Percentiles rank a stretch among this genome's conserved stretches.
Evolutionary conservation across 2,329 filamentous ascomycete species (phyloP).

Genomic region (Stagonosporopsis rhizophila): DNA sequence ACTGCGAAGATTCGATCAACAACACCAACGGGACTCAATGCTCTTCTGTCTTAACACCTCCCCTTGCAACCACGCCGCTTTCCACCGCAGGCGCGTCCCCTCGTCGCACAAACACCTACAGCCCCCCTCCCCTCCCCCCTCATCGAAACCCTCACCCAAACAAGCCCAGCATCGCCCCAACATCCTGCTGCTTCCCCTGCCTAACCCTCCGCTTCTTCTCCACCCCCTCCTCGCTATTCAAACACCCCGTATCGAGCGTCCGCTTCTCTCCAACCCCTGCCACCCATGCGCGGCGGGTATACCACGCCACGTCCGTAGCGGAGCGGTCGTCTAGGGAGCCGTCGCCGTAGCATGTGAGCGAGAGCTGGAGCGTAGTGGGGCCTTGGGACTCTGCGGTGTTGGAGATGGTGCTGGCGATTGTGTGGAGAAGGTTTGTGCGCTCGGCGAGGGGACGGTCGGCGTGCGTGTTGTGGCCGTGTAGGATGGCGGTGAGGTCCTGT

Average conservation of each 20-base stretch:
- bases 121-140: too few relatives aligned
- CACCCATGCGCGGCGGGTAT: not conserved
- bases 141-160: slow-evolving; percentile 23
- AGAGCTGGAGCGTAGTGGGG: not conserved
- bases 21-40: too few relatives aligned
- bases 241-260: not conserved
- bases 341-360: not conserved
- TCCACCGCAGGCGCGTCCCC: too few relatives aligned
- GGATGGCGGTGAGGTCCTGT: not conserved
- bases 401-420: not conserved
- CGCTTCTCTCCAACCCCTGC: not conserved
- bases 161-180: slow-evolving; percentile 20
- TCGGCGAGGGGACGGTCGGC: not conserved
- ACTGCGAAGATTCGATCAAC: too few relatives aligned
- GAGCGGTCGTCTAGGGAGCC: not conserved
- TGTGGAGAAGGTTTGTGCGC: not conserved
- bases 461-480: not conserved
- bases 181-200: slow-evolving; percentile 20
- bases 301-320: not conserved
- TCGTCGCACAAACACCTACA: too few relatives aligned
- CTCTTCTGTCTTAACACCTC: too few relatives aligned
- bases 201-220: slow-evolving; percentile 26
- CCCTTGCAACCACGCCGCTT: too few relatives aligned
- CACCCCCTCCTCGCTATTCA: not conserved
- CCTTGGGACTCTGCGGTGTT: not conserved